These are phyloP conservation scores for Grigorovia jiainica DNA, from an alignment of 805 yeast species.

Conservation along the genomic window DNA sequence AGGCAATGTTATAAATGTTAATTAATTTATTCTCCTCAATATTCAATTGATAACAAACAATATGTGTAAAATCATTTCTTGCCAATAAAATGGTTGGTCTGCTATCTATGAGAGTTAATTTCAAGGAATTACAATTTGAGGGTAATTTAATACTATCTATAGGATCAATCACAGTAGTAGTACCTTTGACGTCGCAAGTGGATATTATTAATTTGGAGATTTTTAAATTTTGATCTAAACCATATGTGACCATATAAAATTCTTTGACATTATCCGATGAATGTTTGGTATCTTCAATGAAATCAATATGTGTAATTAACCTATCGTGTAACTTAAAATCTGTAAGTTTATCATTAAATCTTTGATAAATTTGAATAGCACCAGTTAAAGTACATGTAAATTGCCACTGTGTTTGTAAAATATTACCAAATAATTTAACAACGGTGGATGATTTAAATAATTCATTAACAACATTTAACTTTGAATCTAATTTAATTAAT, in stretches of 20 bases:
- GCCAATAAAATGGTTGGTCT: slow-evolving; percentile 42
- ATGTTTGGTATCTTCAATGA: slow-evolving; percentile 8
- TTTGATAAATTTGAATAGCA: slow-evolving; percentile 9
- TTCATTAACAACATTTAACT: background rate
- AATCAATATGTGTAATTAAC: slow-evolving; percentile 30
- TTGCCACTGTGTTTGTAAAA: slow-evolving; percentile 3
- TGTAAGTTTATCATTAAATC: background rate
- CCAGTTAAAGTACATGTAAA: slow-evolving; percentile 21
- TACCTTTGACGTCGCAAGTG: no score
- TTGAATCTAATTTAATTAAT: slow-evolving; percentile 2
- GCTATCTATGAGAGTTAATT: slow-evolving; percentile 19
- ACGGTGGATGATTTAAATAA: slow-evolving; percentile 8
- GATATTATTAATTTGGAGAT: slow-evolving; percentile 26
- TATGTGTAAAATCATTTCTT: slow-evolving; percentile 48
- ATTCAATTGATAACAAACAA: slow-evolving; percentile 34
- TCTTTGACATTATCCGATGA: slow-evolving; percentile 8
- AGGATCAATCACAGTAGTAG: slow-evolving; percentile 3
- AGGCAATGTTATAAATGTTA: slow-evolving; percentile 40
- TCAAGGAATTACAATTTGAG: slow-evolving; percentile 46
- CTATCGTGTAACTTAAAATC: slow-evolving; percentile 31
- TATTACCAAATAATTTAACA: slow-evolving; percentile 16
- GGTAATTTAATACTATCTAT: slow-evolving; percentile 30
- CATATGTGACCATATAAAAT: slow-evolving; percentile 42
- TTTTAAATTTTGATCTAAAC: slow-evolving; percentile 46
- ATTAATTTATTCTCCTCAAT: slow-evolving; percentile 13